These are phyloP conservation scores for Hirschioporus abietinus DNA, from an alignment of 768 basidiomycete genomes.

Conservation along the genomic window DNA sequence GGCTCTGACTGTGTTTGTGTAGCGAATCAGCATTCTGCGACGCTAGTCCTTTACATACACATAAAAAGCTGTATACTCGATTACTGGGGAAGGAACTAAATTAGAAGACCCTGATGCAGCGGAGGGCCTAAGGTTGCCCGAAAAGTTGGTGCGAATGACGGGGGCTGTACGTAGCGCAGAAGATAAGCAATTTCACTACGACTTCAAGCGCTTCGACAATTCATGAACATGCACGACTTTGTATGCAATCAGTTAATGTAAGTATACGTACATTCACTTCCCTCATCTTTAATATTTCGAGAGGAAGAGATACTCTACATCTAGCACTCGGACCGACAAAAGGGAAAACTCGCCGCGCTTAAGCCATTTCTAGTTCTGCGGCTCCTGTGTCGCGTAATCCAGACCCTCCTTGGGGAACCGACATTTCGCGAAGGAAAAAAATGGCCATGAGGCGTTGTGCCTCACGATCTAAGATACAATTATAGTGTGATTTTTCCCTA, in stretches of 20 bases:
- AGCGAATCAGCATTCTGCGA: not conserved
- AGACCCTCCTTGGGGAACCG: conserved; percentile 1
- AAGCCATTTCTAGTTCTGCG: not conserved
- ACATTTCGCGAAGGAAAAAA: not conserved
- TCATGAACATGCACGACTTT: not conserved
- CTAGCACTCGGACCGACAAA: not conserved
- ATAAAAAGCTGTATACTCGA: not conserved
- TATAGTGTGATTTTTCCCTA: not conserved
- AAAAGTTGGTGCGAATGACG: not conserved
- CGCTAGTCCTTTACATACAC: not conserved
- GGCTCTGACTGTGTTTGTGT: not conserved
- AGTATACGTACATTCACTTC: not conserved
- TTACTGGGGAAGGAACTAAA: not conserved
- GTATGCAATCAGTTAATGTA: not conserved
- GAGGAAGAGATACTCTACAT: not conserved
- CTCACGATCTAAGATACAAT: not conserved
- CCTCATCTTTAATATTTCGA: not conserved
- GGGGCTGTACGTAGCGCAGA: not conserved
- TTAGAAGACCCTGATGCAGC: not conserved
- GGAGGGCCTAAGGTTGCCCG: not conserved
- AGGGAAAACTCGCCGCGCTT: not conserved
- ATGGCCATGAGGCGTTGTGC: not conserved
- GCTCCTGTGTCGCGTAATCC: not conserved
- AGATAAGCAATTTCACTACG: not conserved
- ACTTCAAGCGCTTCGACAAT: not conserved